These are phyloP conservation scores for Fusarium neocosmosporiellum DNA, from an alignment of 2,329 filamentous ascomycete genomes.

Conservation along the genomic window DNA sequence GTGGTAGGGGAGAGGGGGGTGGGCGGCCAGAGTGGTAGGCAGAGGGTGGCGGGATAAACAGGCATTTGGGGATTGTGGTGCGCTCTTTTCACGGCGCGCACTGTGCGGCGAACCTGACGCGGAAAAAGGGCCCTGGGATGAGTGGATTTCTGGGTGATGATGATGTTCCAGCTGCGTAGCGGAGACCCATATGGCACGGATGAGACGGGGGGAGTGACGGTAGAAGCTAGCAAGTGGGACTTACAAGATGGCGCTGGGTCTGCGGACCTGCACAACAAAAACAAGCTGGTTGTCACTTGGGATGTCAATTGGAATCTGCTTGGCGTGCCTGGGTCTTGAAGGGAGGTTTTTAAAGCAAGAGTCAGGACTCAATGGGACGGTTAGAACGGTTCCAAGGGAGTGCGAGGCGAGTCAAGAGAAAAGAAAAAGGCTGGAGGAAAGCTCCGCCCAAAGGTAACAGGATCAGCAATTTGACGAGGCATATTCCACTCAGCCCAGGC, in stretches of 20 bases:
- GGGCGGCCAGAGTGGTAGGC: background rate
- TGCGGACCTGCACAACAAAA: slow-evolving; percentile 31
- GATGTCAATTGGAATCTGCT: slow-evolving; percentile 25
- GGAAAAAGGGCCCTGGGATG: slow-evolving; percentile 22
- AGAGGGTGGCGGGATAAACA: slow-evolving; percentile 11
- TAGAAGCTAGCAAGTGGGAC: slow-evolving; percentile 25
- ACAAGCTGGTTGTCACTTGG: slow-evolving; percentile 26
- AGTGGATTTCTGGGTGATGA: slow-evolving; percentile 31
- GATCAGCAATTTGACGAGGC: slow-evolving; percentile 18
- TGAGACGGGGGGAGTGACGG: slow-evolving; percentile 17
- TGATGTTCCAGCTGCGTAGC: slow-evolving; percentile 27
- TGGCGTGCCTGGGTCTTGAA: slow-evolving; percentile 13
- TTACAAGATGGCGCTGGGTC: slow-evolving; percentile 16
- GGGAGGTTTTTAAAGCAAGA: slow-evolving; percentile 8
- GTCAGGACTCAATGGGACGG: background rate
- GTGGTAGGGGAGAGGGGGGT: slow-evolving; percentile 10
- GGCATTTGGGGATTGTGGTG: slow-evolving; percentile 2
- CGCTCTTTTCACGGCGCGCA: slow-evolving; percentile 27
- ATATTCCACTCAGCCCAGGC: slow-evolving; percentile 21
- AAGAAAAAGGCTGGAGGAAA: slow-evolving; percentile 18
- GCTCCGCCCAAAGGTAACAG: slow-evolving; percentile 5
- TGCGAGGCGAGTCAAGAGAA: background rate
- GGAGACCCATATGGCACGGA: background rate
- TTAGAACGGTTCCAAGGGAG: background rate
- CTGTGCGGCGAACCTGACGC: slow-evolving; percentile 20